Evolutionary conservation across 805 yeast genomes (phyloP).

Genomic region (Lachancea quebecensis): DNA sequence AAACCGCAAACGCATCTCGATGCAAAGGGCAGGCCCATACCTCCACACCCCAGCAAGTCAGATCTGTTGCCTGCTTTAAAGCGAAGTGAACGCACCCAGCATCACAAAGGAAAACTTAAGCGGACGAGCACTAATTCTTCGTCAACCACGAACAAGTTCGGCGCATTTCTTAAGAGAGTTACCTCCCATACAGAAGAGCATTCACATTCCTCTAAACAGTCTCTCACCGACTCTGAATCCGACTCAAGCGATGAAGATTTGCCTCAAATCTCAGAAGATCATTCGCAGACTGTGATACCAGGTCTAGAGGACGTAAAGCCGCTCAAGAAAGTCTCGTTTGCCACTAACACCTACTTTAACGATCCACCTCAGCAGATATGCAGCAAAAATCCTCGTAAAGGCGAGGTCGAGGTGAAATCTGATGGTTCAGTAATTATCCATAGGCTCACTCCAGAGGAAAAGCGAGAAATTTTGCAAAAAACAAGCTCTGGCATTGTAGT

Average conservation of each 20-base stretch:
- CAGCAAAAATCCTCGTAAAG: constrained; percentile 67
- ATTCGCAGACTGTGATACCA: constrained; percentile 22
- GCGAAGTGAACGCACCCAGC: not conserved
- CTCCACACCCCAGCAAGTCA: constrained; percentile 44
- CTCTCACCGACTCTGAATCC: constrained; percentile 2
- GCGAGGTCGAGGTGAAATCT: constrained; percentile 64
- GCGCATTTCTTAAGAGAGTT: constrained; percentile 30
- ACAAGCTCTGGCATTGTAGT: constrained; percentile 67
- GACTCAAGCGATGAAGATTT: constrained; percentile 7
- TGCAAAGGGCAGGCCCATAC: constrained; percentile 40
- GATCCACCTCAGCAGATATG: constrained; percentile 94
- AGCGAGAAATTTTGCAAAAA: constrained; percentile 36
- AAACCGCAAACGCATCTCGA: constrained; percentile 24
- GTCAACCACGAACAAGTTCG: constrained; percentile 24
- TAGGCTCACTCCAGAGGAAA: constrained; percentile 50
- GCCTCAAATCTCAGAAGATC: not conserved
- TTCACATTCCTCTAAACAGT: not conserved
- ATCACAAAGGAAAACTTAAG: not conserved
- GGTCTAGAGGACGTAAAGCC: constrained; percentile 37
- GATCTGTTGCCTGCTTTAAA: constrained; percentile 44
- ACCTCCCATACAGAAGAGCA: constrained; percentile 23
- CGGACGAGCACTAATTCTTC: constrained; percentile 1
- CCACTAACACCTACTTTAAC: constrained; percentile 61
- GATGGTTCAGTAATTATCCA: constrained; percentile 49
- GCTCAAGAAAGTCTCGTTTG: constrained; percentile 66